These are phyloP conservation scores for Colletotrichum higginsianum DNA, from an alignment of 2,329 filamentous ascomycete genomes.

Conservation along the genomic window DNA sequence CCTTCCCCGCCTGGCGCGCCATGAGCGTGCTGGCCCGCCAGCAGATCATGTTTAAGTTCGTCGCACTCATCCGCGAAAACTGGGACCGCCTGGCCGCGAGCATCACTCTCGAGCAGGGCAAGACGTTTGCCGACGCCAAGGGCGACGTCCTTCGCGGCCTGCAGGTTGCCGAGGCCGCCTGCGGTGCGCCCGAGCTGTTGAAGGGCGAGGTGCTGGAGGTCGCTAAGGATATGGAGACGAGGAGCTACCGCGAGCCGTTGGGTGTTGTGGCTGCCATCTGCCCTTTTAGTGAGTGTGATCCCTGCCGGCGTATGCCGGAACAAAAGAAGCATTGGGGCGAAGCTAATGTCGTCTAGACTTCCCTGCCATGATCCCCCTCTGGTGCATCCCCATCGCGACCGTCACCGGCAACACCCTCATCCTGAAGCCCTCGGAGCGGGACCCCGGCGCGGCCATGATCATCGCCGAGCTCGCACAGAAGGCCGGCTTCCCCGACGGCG, in stretches of 20 bases:
- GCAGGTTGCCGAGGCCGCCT: conserved; percentile 88
- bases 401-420: conserved; percentile 88
- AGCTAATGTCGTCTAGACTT: conserved; percentile 73
- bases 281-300: conserved; percentile 78
- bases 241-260: conserved; percentile 85
- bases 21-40: conserved; percentile 82
- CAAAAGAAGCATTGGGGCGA: neutral
- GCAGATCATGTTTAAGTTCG: conserved; percentile 91
- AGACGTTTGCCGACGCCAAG: conserved; percentile 87
- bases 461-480: conserved; percentile 84
- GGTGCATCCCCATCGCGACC: conserved; percentile 88
- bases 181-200: conserved; percentile 84
- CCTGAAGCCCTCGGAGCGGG: conserved; percentile 88
- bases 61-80: conserved; percentile 83
- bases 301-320: neutral
- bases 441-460: conserved; percentile 89
- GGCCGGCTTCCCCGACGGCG: conserved; percentile 86
- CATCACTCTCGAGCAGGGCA: conserved; percentile 90
- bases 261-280: conserved; percentile 88
- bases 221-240: conserved; percentile 90
- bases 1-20: conserved; percentile 80
- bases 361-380: conserved; percentile 93
- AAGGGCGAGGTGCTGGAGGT: conserved; percentile 89
- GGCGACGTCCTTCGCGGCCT: conserved; percentile 87
- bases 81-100: conserved; percentile 88